Percentiles rank a stretch among this genome's conserved stretches.
These are phyloP conservation scores for Rugosomyces carneus DNA, from an alignment of 1,284 basidiomycete genomes.

Conservation along the genomic window DNA sequence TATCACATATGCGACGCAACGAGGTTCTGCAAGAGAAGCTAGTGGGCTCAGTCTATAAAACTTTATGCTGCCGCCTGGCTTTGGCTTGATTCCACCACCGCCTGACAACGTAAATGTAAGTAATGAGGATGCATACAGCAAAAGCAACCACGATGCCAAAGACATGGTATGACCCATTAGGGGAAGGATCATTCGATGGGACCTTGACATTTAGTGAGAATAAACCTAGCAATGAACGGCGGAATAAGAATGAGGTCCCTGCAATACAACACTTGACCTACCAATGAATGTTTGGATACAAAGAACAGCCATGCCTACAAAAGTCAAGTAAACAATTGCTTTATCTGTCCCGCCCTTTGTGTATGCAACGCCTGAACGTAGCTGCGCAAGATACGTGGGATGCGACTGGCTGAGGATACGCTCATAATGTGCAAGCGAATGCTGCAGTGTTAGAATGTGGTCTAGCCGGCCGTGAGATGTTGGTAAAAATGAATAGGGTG, in stretches of 20 bases:
- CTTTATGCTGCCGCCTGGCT: constrained; percentile 28
- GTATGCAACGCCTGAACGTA: constrained; percentile 57
- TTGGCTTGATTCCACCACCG: constrained; percentile 56
- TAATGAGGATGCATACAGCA: constrained; percentile 31
- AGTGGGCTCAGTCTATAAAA: constrained; percentile 19
- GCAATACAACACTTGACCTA: constrained; percentile 26
- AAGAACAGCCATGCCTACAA: constrained; percentile 66
- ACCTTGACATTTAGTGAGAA: constrained; percentile 58
- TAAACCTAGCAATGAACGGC: constrained; percentile 35
- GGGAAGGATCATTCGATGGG: constrained; percentile 29
- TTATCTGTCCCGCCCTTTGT: constrained; percentile 63
- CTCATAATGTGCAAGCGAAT: constrained; percentile 85
- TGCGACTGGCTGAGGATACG: constrained; percentile 85
- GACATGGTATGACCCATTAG: constrained; percentile 29
- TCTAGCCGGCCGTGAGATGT: constrained; percentile 40
- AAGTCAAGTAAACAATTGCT: constrained; percentile 61
- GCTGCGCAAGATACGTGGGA: constrained; percentile 77
- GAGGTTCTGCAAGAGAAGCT: not conserved
- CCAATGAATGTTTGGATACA: constrained; percentile 63
- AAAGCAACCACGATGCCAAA: constrained; percentile 47
- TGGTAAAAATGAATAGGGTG: not conserved
- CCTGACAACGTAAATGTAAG: constrained; percentile 39
- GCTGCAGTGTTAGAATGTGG: constrained; percentile 86
- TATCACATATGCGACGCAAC: not conserved
- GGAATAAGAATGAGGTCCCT: not conserved